Evolutionary conservation across 371 early-diverging fungal genomes (phyloP).

Genomic region (Circinella minor): DNA sequence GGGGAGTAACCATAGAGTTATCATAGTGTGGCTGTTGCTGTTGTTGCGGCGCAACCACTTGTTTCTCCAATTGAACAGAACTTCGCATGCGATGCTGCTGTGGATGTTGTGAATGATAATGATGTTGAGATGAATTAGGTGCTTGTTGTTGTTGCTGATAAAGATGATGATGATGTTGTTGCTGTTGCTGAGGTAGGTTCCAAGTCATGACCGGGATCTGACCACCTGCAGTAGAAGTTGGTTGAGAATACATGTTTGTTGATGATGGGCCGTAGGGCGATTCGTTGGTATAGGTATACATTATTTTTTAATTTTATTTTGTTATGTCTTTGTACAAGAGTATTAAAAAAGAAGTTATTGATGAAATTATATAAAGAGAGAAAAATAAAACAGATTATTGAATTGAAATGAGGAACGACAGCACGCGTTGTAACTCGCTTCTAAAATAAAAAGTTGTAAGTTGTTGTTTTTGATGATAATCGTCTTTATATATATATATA

Average conservation of each 20-base stretch:
- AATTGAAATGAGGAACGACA: too few relatives aligned
- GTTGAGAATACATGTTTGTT: background rate
- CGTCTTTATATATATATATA: too few relatives aligned
- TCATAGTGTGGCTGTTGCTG: constrained; percentile 1
- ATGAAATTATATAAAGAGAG: background rate
- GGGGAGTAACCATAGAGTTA: constrained; percentile 7
- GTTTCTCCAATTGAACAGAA: background rate
- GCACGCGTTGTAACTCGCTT: too few relatives aligned
- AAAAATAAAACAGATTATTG: background rate
- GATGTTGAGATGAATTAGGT: background rate
- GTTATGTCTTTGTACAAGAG: background rate
- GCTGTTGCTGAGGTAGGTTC: constrained; percentile 14
- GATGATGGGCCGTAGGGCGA: constrained; percentile 6
- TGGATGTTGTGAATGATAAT: constrained; percentile 7
- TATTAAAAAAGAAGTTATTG: background rate
- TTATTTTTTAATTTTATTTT: background rate
- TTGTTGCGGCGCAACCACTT: constrained; percentile 8
- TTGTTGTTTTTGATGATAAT: too few relatives aligned
- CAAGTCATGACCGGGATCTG: constrained; percentile 25
- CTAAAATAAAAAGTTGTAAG: too few relatives aligned
- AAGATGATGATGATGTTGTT: background rate
- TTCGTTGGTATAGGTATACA: background rate
- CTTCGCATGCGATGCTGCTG: constrained; percentile 17
- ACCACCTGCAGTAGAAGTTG: constrained; percentile 3
- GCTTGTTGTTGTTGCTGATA: background rate